These are phyloP conservation scores for Leccinum ochraceum DNA, from an alignment of 768 basidiomycete species.

Conservation along the genomic window DNA sequence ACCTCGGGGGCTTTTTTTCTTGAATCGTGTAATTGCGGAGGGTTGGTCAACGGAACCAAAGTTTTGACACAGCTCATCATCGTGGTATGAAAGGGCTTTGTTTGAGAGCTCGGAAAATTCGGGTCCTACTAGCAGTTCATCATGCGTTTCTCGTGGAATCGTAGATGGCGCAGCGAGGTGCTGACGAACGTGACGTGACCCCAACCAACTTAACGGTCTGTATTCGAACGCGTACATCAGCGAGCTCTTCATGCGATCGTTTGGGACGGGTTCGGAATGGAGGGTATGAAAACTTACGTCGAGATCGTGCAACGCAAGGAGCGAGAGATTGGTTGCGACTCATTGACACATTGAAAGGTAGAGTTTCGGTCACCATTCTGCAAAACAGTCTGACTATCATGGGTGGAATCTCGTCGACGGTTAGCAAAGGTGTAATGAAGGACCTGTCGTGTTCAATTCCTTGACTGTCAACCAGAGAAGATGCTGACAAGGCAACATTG, in stretches of 20 bases:
- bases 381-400: constrained; percentile 68
- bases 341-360: constrained; percentile 97
- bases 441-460: constrained; percentile 36
- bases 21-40: too few species aligned
- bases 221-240: constrained; percentile 98
- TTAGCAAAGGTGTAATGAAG: constrained; percentile 93
- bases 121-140: constrained; percentile 99
- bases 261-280: constrained; percentile 61
- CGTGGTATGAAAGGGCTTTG: too few species aligned
- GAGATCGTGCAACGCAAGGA: constrained; percentile 92
- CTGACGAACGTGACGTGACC: neutral
- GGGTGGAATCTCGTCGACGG: constrained; percentile 93
- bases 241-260: constrained; percentile 81
- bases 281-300: constrained; percentile 99
- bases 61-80: too few species aligned
- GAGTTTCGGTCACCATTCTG: constrained; percentile 14
- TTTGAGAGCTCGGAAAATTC: constrained; percentile 27
- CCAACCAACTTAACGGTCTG: constrained; percentile 80
- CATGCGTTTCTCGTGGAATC: constrained; percentile 46
- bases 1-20: too few species aligned
- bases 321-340: constrained; percentile 91
- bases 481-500: neutral
- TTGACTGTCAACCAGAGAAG: neutral
- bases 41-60: too few species aligned
- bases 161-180: neutral